Evolutionary conservation across 495 filamentous ascomycete genomes (phyloP).

Genomic region (Aspergillus sparsus): DNA sequence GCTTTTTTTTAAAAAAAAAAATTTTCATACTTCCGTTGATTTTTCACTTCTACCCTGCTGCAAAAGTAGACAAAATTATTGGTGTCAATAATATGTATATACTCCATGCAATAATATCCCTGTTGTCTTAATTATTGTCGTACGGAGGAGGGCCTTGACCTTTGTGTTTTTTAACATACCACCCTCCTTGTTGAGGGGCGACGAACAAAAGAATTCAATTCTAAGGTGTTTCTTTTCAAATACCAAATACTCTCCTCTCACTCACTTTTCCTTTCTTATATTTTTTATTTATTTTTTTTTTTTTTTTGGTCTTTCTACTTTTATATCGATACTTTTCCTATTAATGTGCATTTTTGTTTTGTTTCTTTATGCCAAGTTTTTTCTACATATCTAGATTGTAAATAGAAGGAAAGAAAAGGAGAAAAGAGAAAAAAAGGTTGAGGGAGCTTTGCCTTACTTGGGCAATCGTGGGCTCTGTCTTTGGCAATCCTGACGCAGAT

Average conservation of each 20-base stretch:
- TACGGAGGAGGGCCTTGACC: neutral
- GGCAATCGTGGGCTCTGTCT: constrained; percentile 26
- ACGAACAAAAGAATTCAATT: too few relatives aligned
- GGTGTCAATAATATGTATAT: neutral
- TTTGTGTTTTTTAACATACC: too few relatives aligned
- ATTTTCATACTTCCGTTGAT: neutral
- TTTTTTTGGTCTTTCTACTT: neutral
- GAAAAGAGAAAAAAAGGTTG: neutral
- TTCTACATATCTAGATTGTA: too few relatives aligned
- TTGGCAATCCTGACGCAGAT: constrained; percentile 29
- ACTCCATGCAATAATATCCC: constrained; percentile 6
- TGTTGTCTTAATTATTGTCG: neutral
- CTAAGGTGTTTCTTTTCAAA: too few relatives aligned
- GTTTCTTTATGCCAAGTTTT: too few relatives aligned
- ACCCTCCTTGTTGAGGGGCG: too few relatives aligned
- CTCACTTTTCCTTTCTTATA: too few relatives aligned
- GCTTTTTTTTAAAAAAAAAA: neutral
- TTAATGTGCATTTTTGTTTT: too few relatives aligned
- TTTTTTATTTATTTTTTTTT: neutral
- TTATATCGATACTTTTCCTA: too few relatives aligned
- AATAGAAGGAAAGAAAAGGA: too few relatives aligned
- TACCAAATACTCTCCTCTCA: too few relatives aligned
- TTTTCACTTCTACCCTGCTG: too few relatives aligned
- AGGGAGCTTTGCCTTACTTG: constrained; percentile 17
- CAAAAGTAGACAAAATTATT: neutral